phyloP scores from a whole-genome alignment of 169 alveolate species.

The Cardiosporidium cionae region DNA sequence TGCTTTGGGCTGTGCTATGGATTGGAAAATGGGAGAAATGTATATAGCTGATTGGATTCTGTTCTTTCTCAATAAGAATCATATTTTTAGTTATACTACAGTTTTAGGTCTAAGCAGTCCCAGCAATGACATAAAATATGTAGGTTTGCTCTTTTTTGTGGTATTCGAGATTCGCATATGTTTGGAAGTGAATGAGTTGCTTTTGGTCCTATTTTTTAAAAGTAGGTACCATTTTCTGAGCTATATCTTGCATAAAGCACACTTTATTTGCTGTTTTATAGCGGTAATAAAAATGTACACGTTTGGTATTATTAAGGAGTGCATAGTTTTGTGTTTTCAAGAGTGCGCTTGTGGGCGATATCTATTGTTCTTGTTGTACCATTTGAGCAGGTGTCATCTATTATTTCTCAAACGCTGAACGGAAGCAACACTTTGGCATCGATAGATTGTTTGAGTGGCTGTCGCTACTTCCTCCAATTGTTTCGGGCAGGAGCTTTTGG shows the following conservation, averaged over 20 bases:
- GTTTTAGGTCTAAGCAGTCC: constrained; percentile 52
- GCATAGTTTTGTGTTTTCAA: not conserved
- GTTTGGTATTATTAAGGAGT: not conserved
- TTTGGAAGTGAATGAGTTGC: too few relatives aligned
- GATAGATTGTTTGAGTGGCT: constrained; percentile 1
- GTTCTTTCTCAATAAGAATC: constrained; percentile 47
- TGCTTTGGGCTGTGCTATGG: constrained; percentile 61
- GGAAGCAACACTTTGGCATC: constrained; percentile 1
- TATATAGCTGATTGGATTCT: constrained; percentile 57
- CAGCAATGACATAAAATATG: constrained; percentile 53
- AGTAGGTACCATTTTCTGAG: too few relatives aligned
- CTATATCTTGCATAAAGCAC: too few relatives aligned
- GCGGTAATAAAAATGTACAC: not conserved
- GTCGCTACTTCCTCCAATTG: not conserved
- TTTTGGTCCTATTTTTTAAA: too few relatives aligned
- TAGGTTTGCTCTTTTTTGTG: too few relatives aligned
- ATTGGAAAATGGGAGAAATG: constrained; percentile 60
- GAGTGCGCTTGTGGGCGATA: not conserved
- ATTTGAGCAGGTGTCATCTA: not conserved
- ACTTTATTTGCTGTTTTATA: too few relatives aligned
- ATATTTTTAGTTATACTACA: constrained; percentile 45
- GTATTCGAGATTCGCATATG: too few relatives aligned
- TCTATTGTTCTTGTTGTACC: not conserved
- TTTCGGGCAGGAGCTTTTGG: constrained; percentile 15
- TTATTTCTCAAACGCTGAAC: not conserved